Evolutionary conservation across 805 yeast species (phyloP).

Genomic region (Kazachstania bromeliacearum): DNA sequence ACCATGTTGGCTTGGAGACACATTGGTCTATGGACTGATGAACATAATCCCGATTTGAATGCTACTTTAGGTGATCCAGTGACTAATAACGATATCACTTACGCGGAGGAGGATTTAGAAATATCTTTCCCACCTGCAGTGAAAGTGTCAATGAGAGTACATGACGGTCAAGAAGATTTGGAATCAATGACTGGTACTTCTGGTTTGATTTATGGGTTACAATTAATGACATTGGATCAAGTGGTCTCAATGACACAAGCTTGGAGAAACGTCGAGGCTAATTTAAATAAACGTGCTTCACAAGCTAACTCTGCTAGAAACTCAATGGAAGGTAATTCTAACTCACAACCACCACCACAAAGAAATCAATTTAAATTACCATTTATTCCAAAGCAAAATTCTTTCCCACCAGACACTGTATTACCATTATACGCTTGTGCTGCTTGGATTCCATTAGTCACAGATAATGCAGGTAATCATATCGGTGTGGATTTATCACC

Average conservation of each 20-base stretch:
- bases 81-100: slow-evolving; percentile 68
- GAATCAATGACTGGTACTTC: slow-evolving; percentile 60
- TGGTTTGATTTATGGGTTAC: slow-evolving; percentile 74
- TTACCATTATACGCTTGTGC: slow-evolving; percentile 79
- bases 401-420: slow-evolving; percentile 69
- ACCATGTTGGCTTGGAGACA: slow-evolving; percentile 78
- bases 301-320: slow-evolving; percentile 10
- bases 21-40: slow-evolving; percentile 72
- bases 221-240: slow-evolving; percentile 71
- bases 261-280: slow-evolving; percentile 70
- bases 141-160: slow-evolving; percentile 65
- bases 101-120: slow-evolving; percentile 74
- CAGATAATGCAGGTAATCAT: slow-evolving; percentile 85
- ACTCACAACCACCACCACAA: slow-evolving; percentile 3
- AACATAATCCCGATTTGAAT: slow-evolving; percentile 69
- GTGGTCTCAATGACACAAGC: slow-evolving; percentile 70
- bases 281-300: slow-evolving; percentile 23
- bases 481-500: slow-evolving; percentile 84
- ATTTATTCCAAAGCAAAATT: slow-evolving; percentile 44
- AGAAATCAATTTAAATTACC: slow-evolving; percentile 32
- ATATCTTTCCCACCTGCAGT: slow-evolving; percentile 72
- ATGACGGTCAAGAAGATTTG: slow-evolving; percentile 83
- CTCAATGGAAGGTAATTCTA: slow-evolving; percentile 13
- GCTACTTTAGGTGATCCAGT: slow-evolving; percentile 74
- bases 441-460: slow-evolving; percentile 84